These are phyloP conservation scores for Tulasnella sp. DNA, from an alignment of 768 basidiomycete genomes.

Conservation along the genomic window DNA sequence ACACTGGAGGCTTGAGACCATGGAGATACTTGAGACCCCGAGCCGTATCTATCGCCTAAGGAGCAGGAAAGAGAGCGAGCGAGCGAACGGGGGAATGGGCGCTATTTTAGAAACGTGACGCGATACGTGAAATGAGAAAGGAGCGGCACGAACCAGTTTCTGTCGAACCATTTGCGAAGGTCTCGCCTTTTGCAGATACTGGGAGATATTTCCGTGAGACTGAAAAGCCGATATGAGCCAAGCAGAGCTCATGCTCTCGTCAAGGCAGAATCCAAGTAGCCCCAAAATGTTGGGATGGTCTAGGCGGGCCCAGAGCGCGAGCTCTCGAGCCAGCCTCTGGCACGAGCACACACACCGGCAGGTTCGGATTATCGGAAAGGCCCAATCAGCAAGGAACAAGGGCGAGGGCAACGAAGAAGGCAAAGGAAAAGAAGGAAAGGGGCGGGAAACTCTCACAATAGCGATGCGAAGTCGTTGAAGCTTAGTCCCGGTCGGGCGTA, in stretches of 20 bases:
- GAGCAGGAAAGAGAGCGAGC: neutral
- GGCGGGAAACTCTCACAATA: neutral
- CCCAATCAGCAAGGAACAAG: too few relatives aligned
- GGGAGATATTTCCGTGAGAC: slow-evolving; percentile 3
- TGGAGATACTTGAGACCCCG: slow-evolving; percentile 14
- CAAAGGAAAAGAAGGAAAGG: neutral
- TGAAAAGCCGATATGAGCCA: neutral
- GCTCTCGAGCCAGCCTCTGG: neutral
- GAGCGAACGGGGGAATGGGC: neutral
- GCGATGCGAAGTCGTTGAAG: neutral
- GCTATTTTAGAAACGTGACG: too few relatives aligned
- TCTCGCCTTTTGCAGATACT: neutral
- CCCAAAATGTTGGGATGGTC: slow-evolving; percentile 6
- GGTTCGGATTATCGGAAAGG: too few relatives aligned
- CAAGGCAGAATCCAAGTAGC: slow-evolving; percentile 1
- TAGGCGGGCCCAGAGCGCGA: neutral
- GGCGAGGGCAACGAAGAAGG: neutral
- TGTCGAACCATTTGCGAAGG: neutral
- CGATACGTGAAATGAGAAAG: neutral
- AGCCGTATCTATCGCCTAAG: slow-evolving; percentile 2
- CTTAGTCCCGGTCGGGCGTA: neutral
- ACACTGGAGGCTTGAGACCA: slow-evolving; percentile 6
- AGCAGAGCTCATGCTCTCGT: neutral
- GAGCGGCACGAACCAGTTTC: neutral
- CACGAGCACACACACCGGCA: too few relatives aligned